phyloP scores from a whole-genome alignment of 1,139 yeast species.

The Geotrichum carabidarum region DNA sequence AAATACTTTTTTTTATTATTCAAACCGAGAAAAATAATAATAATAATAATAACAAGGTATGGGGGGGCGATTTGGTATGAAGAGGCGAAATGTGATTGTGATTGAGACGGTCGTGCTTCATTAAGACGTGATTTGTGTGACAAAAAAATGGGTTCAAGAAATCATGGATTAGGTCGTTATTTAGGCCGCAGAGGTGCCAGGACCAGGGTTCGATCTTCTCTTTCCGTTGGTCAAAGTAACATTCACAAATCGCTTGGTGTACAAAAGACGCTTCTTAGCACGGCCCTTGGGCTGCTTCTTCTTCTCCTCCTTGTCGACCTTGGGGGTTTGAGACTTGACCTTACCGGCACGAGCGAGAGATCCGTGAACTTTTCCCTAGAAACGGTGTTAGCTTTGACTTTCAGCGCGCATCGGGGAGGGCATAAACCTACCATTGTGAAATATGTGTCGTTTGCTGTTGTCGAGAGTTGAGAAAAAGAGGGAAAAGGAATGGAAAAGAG shows the following conservation, averaged over 20 bases:
- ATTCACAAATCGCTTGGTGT: conserved; percentile 97
- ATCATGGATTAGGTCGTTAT: not conserved
- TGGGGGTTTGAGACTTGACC: conserved; percentile 98
- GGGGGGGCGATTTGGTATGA: too few relatives aligned
- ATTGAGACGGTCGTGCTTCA: too few relatives aligned
- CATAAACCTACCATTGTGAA: conserved; percentile 11
- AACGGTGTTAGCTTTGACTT: not conserved
- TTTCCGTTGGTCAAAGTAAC: conserved; percentile 97
- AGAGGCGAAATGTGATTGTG: too few relatives aligned
- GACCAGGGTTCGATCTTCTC: conserved; percentile 97
- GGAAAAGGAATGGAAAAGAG: not conserved
- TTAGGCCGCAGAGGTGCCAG: conserved; percentile 41
- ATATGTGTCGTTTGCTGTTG: not conserved
- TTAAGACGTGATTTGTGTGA: too few relatives aligned
- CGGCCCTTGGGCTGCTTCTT: conserved; percentile 77
- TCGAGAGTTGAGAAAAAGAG: not conserved
- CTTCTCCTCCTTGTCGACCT: conserved; percentile 88
- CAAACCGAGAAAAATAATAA: too few relatives aligned
- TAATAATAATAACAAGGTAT: too few relatives aligned
- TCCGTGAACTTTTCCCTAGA: conserved; percentile 95
- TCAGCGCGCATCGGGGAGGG: not conserved
- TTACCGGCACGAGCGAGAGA: conserved; percentile 99
- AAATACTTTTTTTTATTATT: too few relatives aligned
- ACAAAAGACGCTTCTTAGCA: conserved; percentile 96
- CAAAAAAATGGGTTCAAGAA: too few relatives aligned